These are phyloP conservation scores for Sporobolomyces phaffii DNA, from an alignment of 768 basidiomycete genomes.

Conservation along the genomic window DNA sequence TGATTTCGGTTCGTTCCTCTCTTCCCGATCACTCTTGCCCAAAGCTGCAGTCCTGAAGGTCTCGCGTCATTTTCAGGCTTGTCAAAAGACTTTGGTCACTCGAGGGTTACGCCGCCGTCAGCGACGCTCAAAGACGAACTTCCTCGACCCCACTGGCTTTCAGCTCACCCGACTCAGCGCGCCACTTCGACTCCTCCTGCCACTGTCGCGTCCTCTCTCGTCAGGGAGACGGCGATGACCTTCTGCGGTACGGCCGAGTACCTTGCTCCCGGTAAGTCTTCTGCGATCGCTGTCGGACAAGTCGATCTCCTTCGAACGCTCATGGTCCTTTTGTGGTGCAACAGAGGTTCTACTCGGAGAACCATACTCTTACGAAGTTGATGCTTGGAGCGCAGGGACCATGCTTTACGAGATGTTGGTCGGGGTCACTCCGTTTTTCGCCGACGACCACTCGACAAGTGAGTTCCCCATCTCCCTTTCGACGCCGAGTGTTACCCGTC, in stretches of 20 bases:
- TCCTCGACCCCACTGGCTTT: conserved; percentile 25
- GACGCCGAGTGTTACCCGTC: not conserved
- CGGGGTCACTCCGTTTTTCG: conserved; percentile 89
- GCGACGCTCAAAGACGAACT: conserved; percentile 1
- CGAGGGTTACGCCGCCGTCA: not conserved
- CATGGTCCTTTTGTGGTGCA: not conserved
- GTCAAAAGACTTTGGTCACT: conserved; percentile 78
- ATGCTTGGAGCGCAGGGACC: conserved; percentile 98
- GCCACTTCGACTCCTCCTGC: conserved; percentile 24
- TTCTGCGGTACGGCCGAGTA: conserved; percentile 96
- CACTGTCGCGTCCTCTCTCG: not conserved
- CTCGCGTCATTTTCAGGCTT: conserved; percentile 45
- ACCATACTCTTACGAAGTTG: conserved; percentile 86
- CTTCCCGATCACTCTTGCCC: not conserved
- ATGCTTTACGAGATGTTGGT: conserved; percentile 97
- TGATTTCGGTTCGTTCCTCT: conserved; percentile 65
- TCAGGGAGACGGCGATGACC: conserved; percentile 64
- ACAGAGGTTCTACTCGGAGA: conserved; percentile 82
- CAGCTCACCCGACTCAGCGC: not conserved
- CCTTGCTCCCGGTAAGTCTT: conserved; percentile 59
- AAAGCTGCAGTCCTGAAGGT: not conserved
- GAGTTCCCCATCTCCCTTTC: not conserved
- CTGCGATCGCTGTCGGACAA: no score
- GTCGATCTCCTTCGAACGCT: not conserved
- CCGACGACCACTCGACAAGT: conserved; percentile 69